A percentile compares a stretch with the other conserved stretches of the same genome.
phyloP scores from a whole-genome alignment of 2,329 filamentous ascomycete genomes.

The Metarhizium guizhouense region DNA sequence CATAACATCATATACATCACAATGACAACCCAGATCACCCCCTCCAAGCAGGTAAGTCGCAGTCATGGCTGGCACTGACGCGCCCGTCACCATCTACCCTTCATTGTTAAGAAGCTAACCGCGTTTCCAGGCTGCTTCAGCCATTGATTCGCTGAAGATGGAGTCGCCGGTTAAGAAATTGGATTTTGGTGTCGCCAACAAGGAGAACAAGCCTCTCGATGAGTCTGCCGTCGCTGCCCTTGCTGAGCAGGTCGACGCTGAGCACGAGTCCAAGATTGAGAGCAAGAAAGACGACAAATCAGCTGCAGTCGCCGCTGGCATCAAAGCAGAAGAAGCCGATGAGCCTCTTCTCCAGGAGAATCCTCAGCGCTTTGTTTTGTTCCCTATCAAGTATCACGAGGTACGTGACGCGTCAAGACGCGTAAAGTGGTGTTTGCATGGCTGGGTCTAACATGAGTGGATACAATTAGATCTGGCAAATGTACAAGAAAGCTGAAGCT shows the following conservation, averaged over 20 bases:
- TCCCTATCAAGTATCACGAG: constrained; percentile 99
- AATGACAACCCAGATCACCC: constrained; percentile 69
- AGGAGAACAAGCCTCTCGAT: constrained; percentile 66
- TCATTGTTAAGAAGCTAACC: constrained; percentile 21
- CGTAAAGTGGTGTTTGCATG: constrained; percentile 51
- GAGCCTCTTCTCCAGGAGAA: constrained; percentile 96
- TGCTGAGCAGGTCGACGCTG: constrained; percentile 48
- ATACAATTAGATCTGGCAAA: constrained; percentile 81
- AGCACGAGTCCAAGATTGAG: constrained; percentile 49
- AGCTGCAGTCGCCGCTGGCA: constrained; percentile 34
- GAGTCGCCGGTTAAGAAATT: constrained; percentile 89
- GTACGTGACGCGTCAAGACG: constrained; percentile 61
- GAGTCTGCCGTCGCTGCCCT: constrained; percentile 39
- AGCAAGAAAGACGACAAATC: constrained; percentile 21
- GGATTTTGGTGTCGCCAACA: constrained; percentile 63
- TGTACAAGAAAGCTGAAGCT: constrained; percentile 99
- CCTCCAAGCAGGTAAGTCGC: constrained; percentile 47
- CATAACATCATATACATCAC: constrained; percentile 16
- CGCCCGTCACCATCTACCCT: constrained; percentile 4
- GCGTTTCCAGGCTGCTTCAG: constrained; percentile 64
- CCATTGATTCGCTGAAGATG: constrained; percentile 84
- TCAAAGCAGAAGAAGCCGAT: constrained; percentile 63
- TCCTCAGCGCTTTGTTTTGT: constrained; percentile 90
- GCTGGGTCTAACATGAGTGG: not conserved
- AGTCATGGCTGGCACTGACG: not conserved